These are phyloP conservation scores for Aquilaria sinensis DNA, from an alignment of 345 rosid species.

Conservation along the genomic window DNA sequence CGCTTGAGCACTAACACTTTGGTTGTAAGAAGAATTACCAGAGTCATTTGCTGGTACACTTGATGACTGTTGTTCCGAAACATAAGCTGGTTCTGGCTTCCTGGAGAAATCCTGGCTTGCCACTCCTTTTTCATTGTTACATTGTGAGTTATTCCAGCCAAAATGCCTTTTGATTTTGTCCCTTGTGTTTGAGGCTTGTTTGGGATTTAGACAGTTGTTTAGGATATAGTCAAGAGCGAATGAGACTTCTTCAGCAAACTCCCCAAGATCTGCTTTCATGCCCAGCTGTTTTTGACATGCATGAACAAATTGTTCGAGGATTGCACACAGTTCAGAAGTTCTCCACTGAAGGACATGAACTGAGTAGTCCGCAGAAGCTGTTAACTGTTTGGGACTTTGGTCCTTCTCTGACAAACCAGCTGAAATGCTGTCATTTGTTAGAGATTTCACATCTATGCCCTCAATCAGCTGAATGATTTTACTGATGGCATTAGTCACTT, in stretches of 20 bases:
- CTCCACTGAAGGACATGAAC: constrained; percentile 42
- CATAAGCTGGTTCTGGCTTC: constrained; percentile 14
- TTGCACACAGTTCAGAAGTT: constrained; percentile 27
- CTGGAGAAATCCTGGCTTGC: constrained; percentile 5
- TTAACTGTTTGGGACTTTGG: constrained; percentile 13
- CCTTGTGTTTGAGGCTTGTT: constrained; percentile 41
- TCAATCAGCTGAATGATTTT: constrained; percentile 39
- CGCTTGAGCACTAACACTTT: background rate
- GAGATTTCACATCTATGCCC: constrained; percentile 16
- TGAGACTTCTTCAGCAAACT: constrained; percentile 34
- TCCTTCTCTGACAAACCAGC: constrained; percentile 8
- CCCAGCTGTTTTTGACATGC: constrained; percentile 33
- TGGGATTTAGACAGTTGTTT: constrained; percentile 25
- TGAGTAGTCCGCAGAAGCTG: constrained; percentile 20
- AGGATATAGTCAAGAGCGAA: constrained; percentile 38
- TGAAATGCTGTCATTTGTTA: constrained; percentile 9
- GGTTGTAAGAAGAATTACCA: constrained; percentile 11
- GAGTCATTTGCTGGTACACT: background rate
- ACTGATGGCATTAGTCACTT: constrained; percentile 29
- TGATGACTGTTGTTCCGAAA: constrained; percentile 16
- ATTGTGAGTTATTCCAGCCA: constrained; percentile 25
- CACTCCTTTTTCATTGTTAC: constrained; percentile 19
- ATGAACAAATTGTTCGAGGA: constrained; percentile 28
- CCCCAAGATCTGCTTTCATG: constrained; percentile 25
- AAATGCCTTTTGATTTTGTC: constrained; percentile 59